A percentile compares a stretch with the other conserved stretches of the same genome.
phyloP scores from a whole-genome alignment of 441 rosid species.

The Geranium incanum region DNA sequence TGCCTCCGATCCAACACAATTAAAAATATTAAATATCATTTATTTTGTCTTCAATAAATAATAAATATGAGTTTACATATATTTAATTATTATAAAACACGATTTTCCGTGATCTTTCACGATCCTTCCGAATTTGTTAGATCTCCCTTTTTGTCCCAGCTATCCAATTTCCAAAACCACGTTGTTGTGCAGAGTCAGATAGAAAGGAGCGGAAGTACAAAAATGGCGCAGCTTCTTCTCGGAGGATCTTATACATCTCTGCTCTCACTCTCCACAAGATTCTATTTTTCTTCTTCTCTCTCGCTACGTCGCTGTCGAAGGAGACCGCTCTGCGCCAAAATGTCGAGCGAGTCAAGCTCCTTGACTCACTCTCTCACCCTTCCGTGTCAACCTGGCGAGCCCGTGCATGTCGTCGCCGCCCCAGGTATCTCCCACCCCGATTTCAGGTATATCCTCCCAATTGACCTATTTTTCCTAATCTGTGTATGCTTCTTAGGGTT shows the following conservation, averaged over 20 bases:
- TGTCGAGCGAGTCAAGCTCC: conserved; percentile 36
- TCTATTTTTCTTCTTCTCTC: conserved; percentile 20
- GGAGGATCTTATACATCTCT: conserved; percentile 23
- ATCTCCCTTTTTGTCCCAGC: no score
- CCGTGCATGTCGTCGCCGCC: conserved; percentile 50
- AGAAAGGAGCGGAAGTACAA: background rate
- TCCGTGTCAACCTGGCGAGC: conserved; percentile 43
- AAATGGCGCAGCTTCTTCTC: conserved; percentile 9
- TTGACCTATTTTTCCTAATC: background rate
- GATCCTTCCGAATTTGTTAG: no score
- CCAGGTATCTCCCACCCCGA: conserved; percentile 56
- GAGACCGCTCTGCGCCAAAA: conserved; percentile 29
- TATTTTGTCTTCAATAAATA: no score
- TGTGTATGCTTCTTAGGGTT: background rate
- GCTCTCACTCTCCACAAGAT: conserved; percentile 29
- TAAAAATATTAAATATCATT: no score
- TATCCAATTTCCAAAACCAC: no score
- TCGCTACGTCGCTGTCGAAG: conserved; percentile 8
- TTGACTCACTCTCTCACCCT: conserved; percentile 46
- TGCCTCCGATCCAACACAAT: no score
- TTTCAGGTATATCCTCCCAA: conserved; percentile 39
- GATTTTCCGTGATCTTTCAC: no score
- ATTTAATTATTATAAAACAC: no score
- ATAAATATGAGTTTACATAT: no score
- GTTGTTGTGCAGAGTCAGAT: no score